Base-by-base conservation (phyloP, 1,284 basidiomycete species). In the Tremellales sp. region DNA sequence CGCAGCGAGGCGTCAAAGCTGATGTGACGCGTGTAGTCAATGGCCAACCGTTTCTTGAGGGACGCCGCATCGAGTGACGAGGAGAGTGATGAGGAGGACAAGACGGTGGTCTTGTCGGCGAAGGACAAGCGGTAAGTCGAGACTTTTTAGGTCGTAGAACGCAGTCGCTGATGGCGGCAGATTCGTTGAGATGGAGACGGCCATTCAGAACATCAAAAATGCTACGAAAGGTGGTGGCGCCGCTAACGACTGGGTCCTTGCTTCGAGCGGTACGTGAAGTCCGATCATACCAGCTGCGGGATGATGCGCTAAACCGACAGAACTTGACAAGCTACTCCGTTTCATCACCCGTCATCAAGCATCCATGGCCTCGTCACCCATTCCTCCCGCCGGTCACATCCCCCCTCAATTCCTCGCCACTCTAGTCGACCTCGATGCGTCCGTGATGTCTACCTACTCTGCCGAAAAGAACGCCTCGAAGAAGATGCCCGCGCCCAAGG, bases 401-500 rank as follows among this genome's bases (percentile, higher is more conserved):
- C 92, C 96, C 23, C 82, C 89, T 10, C 84, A 89, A 65, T 98
- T 87, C 78, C 79, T 97, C 64, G 83, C 83, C 63, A 83, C 84
- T 25, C 78, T 98, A 43, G 73, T 81, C 49, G 82, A 78, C 57
- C 82, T 98, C 43, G 93, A 98, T 62, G 75, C 79, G 39, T 84
- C 85, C 39, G 78, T 97, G 62, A 86, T 82, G 60, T 77, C 76
- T 33, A 84, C 90, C 3, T 75, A 89, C 40, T 80, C 85, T 22
- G 86, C 87, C 68, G 91, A 92, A 74, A 94, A 94, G 82, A 84
- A 58, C 56, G 75, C 87, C 3, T 85, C 86, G 75, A 97, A 97
- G 78, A 98, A 97, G 79, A 91, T 96, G 86, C 94, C 94, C 63
- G 89, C 91, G 1, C 86, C 82, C 57, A 94, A 94, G 68, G 88